Evolutionary conservation across 2,329 filamentous ascomycete genomes (phyloP).

Genomic region (Ciborinia camelliae): DNA sequence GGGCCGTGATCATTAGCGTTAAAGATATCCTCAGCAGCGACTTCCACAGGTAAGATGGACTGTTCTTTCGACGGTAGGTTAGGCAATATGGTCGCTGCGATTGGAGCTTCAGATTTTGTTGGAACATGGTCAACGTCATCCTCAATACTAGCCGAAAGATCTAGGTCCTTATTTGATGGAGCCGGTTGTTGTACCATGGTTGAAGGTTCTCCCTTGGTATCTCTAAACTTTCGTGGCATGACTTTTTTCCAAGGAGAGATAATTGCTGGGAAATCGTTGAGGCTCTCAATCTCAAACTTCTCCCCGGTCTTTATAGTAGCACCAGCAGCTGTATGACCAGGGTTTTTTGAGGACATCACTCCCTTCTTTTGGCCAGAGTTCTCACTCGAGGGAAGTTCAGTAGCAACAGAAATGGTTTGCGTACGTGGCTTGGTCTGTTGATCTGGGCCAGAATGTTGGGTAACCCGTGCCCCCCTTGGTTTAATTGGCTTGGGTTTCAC

Average conservation of each 20-base stretch:
- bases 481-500: slow-evolving; percentile 3
- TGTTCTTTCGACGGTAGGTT: neutral
- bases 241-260: neutral
- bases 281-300: neutral
- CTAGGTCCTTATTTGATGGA: neutral
- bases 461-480: neutral
- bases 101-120: neutral
- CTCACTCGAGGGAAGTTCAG: too few relatives aligned
- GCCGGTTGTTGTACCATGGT: neutral
- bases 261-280: neutral
- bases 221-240: too few relatives aligned
- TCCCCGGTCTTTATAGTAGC: neutral
- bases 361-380: neutral
- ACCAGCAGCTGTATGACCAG: neutral
- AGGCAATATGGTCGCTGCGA: neutral
- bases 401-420: neutral
- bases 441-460: neutral
- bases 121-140: too few relatives aligned
- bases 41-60: neutral
- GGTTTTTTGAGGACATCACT: neutral
- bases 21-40: neutral
- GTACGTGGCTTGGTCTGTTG: neutral
- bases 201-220: neutral
- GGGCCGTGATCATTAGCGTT: too few relatives aligned
- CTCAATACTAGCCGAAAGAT: too few relatives aligned